Percentiles rank a stretch among this genome's conserved stretches.
Conservation (phyloP, 129 eudicot genomes). For the Arctium minus region DNA sequence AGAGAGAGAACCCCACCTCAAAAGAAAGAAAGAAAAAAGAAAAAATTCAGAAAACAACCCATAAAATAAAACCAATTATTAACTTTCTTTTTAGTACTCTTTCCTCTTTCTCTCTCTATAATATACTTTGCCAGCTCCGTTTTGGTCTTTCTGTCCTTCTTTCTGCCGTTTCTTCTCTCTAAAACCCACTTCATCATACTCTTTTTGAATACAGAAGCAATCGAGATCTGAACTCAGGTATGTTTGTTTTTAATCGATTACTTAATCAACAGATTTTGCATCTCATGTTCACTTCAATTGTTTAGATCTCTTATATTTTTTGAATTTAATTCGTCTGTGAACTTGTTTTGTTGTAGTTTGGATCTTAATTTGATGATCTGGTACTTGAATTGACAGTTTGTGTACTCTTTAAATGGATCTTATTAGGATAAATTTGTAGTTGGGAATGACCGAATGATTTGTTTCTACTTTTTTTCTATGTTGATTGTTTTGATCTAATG, state of each 20-base stretch:
- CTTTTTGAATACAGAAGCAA: background rate
- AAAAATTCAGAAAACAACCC: slow-evolving; percentile 6
- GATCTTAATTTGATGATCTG: slow-evolving; percentile 27
- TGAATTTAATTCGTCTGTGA: background rate
- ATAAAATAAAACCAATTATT: slow-evolving; percentile 25
- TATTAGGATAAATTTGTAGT: slow-evolving; percentile 8
- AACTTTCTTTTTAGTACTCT: slow-evolving; percentile 26
- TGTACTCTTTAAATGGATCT: background rate
- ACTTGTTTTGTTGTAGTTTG: background rate
- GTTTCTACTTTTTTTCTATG: background rate
- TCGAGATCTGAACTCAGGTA: slow-evolving; percentile 37
- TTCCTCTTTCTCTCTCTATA: slow-evolving; percentile 21
- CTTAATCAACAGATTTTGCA: background rate
- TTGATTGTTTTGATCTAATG: slow-evolving; percentile 19
- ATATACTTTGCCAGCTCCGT: slow-evolving; percentile 37
- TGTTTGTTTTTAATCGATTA: slow-evolving; percentile 4
- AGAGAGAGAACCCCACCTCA: slow-evolving; percentile 5
- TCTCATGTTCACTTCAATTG: background rate
- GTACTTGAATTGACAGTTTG: slow-evolving; percentile 17
- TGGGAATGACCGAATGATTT: background rate
- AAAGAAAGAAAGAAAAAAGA: slow-evolving; percentile 6
- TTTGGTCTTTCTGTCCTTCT: slow-evolving; percentile 26
- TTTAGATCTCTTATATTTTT: slow-evolving; percentile 14
- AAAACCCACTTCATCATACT: slow-evolving; percentile 15
- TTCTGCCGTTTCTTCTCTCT: slow-evolving; percentile 21